phyloP scores from a whole-genome alignment of 371 early-diverging fungal species.

The Haplosporangium sp. region DNA sequence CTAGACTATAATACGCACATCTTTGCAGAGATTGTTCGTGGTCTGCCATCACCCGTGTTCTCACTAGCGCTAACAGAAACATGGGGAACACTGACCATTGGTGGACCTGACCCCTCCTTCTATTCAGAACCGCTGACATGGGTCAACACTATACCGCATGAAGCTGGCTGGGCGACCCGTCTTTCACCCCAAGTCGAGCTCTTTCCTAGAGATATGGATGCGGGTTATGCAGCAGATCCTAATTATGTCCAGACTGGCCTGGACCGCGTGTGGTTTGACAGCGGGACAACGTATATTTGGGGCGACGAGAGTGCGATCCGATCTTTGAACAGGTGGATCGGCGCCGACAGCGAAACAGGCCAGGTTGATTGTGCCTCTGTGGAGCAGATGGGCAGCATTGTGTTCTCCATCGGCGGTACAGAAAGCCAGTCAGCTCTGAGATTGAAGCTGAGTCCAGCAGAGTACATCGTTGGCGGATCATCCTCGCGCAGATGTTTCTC shows the following conservation, averaged over 20 bases:
- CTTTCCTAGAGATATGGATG: neutral
- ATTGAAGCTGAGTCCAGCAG: constrained; percentile 23
- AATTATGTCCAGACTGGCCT: constrained; percentile 12
- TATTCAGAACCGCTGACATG: constrained; percentile 19
- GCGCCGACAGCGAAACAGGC: constrained; percentile 35
- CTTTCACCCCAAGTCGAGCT: constrained; percentile 21
- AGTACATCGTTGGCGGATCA: constrained; percentile 26
- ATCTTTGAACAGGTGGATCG: constrained; percentile 32
- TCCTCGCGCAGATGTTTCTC: constrained; percentile 21
- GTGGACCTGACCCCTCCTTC: constrained; percentile 30
- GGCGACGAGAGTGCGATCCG: constrained; percentile 18
- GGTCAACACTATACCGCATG: constrained; percentile 26
- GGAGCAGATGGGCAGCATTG: constrained; percentile 22
- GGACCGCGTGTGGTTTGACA: constrained; percentile 43
- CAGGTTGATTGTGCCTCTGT: constrained; percentile 23
- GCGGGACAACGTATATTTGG: constrained; percentile 43
- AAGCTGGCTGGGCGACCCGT: constrained; percentile 32
- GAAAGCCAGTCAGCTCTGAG: neutral
- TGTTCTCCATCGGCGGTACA: constrained; percentile 28
- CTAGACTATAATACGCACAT: constrained; percentile 23
- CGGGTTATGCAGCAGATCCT: neutral
- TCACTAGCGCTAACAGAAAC: constrained; percentile 22
- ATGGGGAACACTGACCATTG: constrained; percentile 38
- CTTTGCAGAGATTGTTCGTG: constrained; percentile 28
- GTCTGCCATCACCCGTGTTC: constrained; percentile 30